Percentiles rank a stretch among this genome's conserved stretches.
These are phyloP conservation scores for Hypoxylon rickii DNA, from an alignment of 495 filamentous ascomycete species.

Conservation along the genomic window DNA sequence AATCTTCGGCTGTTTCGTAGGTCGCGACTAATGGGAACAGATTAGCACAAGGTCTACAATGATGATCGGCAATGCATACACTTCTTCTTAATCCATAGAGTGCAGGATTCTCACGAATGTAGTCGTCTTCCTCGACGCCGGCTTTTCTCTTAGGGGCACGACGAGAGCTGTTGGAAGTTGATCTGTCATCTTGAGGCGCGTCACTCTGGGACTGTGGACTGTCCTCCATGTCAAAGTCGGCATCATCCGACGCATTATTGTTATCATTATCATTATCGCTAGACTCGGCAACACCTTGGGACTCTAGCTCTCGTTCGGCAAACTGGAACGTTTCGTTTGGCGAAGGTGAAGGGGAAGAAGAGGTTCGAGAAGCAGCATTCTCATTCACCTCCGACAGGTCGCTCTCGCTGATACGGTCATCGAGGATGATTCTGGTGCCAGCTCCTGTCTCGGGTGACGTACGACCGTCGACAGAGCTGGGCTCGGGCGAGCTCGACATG, in stretches of 20 bases:
- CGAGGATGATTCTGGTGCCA: conserved; percentile 29
- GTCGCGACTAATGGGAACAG: conserved; percentile 49
- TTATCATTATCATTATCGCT: conserved; percentile 62
- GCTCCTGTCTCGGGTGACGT: conserved; percentile 36
- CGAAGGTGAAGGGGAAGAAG: conserved; percentile 43
- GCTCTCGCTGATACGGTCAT: conserved; percentile 49
- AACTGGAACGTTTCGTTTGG: conserved; percentile 61
- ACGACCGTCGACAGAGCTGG: conserved; percentile 50
- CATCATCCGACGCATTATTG: conserved; percentile 72
- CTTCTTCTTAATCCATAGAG: conserved; percentile 92
- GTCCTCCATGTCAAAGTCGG: conserved; percentile 73
- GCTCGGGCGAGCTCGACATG: conserved; percentile 56
- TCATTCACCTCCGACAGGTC: conserved; percentile 53
- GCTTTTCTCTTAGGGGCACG: conserved; percentile 78
- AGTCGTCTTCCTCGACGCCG: conserved; percentile 71
- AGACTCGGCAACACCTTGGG: conserved; percentile 42
- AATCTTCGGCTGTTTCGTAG: conserved; percentile 54
- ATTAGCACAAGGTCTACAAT: conserved; percentile 40
- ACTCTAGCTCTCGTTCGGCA: conserved; percentile 69
- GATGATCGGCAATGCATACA: conserved; percentile 55
- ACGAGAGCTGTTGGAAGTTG: conserved; percentile 66
- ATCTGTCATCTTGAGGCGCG: conserved; percentile 58
- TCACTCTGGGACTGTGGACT: conserved; percentile 57
- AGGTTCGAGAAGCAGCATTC: conserved; percentile 28
- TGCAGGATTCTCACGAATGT: conserved; percentile 90